A percentile compares a stretch with the other conserved stretches of the same genome.
Conservation (phyloP, 2,329 filamentous ascomycete genomes). For the Verticillium klebahnii region DNA sequence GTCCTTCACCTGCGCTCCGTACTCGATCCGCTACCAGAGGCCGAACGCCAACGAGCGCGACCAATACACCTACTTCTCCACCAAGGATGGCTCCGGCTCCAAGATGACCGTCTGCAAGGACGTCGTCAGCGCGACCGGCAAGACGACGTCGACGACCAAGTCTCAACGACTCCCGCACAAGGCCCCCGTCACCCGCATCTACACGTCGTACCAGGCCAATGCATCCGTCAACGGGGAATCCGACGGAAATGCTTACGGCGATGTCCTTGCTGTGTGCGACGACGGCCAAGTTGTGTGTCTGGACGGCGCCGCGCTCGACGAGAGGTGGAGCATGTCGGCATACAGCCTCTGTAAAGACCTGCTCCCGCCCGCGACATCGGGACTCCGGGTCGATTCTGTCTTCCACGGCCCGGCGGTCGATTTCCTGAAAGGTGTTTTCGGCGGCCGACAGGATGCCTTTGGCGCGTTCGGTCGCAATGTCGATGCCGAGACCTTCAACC, state of each 20-base stretch:
- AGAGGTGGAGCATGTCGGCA: conserved; percentile 42
- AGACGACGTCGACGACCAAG: conserved; percentile 45
- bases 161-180: conserved; percentile 27
- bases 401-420: conserved; percentile 41
- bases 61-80: conserved; percentile 59
- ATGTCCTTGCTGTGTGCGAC: conserved; percentile 52
- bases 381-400: conserved; percentile 45
- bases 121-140: conserved; percentile 43
- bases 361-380: conserved; percentile 22
- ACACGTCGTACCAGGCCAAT: conserved; percentile 23
- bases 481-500: conserved; percentile 36
- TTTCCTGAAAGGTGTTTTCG: conserved; percentile 50
- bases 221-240: conserved; percentile 1
- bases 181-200: conserved; percentile 37
- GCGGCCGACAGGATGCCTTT: conserved; percentile 47
- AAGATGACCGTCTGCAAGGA: conserved; percentile 59
- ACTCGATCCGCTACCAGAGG: conserved; percentile 50
- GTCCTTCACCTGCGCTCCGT: conserved; percentile 57
- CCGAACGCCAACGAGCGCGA: conserved; percentile 42
- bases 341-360: conserved; percentile 37
- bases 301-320: conserved; percentile 48
- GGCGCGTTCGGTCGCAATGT: conserved; percentile 45
- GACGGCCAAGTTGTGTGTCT: conserved; percentile 59
- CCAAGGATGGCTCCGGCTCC: conserved; percentile 36
- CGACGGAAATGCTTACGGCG: conserved; percentile 14